These are phyloP conservation scores for Zizania palustris DNA, from an alignment of 202 grass and related monocot species.

Conservation along the genomic window DNA sequence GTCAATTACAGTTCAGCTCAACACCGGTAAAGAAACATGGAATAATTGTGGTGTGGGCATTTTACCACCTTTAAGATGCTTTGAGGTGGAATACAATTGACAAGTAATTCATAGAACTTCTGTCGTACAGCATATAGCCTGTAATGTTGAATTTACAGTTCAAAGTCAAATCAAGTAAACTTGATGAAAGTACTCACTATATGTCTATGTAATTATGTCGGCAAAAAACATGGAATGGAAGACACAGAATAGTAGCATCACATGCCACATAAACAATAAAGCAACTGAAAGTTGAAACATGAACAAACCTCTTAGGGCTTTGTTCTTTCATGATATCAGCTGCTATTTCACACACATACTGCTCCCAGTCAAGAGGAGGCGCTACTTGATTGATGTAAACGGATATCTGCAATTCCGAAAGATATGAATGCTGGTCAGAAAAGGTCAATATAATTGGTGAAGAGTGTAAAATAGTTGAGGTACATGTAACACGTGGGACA, in stretches of 20 bases:
- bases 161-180: constrained; percentile 23
- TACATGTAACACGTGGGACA: constrained; percentile 7
- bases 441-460: not conserved
- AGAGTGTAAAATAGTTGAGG: constrained; percentile 11
- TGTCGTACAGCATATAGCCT: constrained; percentile 90
- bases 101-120: constrained; percentile 97
- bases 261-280: constrained; percentile 8
- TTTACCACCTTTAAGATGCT: constrained; percentile 84
- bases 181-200: not conserved
- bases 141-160: constrained; percentile 41
- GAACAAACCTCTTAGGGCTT: constrained; percentile 86
- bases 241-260: constrained; percentile 13
- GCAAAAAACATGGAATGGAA: not conserved
- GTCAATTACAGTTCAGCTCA: constrained; percentile 28
- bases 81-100: constrained; percentile 97
- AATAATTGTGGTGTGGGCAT: constrained; percentile 22
- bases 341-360: constrained; percentile 87
- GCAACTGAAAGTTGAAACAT: constrained; percentile 28
- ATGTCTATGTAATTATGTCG: not conserved
- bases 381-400: constrained; percentile 73
- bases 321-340: constrained; percentile 94
- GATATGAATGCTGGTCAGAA: not conserved
- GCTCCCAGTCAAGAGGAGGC: constrained; percentile 96
- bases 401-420: constrained; percentile 72
- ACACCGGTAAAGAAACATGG: too few relatives aligned